Evolutionary conservation across 768 basidiomycete species (phyloP), one percentile per base, ranked within the genome.

Genomic region (Pleurotus pulmonarius): DNA sequence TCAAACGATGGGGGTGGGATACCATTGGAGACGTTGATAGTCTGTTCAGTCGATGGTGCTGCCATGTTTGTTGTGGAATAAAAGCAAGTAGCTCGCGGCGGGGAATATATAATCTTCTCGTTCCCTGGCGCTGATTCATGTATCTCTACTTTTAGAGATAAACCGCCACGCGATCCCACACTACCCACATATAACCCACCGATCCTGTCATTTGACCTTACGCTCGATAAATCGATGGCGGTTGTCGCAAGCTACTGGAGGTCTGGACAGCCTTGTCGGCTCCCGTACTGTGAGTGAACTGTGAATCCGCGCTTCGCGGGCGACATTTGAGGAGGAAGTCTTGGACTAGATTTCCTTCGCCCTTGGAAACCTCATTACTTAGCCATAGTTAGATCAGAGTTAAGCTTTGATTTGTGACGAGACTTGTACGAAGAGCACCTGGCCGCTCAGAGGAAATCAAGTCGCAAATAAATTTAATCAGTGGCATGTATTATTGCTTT

Each of bases 21-120:
- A n/a, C 56, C 56, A 29, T 57, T 57, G 13, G 48, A 57, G 7
- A 53, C 26, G 24, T 53, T 53, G 37, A 53, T 20, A n/a, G 39
- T 53, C 26, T 53, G 34, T 8, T 20, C 26, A 16, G 29, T 9
- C 3, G 48, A 16, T 4, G 39, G 38, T 41, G 51, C 39, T 11
- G 51, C 51, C 51, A 53, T 53, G 5, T 3, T 51, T 4, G 29
- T 5, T n/a, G 24, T 34, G 49, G 20, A 20, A 20, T 20, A 20
- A 39, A 18, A n/a, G 49, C 37, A 26, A 16, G 29, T 16, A 6
- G 13, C 8, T 24, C 16, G 5, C 15, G 18, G 8, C 16, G 9
- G 22, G 16, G 18, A 15, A 47, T 49, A 49, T 49, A 49, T 49
- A 49, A 25, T 20, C 16, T 48, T 22, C 20, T 12, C 18, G 5